Conservation (phyloP, 1,284 basidiomycete species). For the Coriolopsis trogii region DNA sequence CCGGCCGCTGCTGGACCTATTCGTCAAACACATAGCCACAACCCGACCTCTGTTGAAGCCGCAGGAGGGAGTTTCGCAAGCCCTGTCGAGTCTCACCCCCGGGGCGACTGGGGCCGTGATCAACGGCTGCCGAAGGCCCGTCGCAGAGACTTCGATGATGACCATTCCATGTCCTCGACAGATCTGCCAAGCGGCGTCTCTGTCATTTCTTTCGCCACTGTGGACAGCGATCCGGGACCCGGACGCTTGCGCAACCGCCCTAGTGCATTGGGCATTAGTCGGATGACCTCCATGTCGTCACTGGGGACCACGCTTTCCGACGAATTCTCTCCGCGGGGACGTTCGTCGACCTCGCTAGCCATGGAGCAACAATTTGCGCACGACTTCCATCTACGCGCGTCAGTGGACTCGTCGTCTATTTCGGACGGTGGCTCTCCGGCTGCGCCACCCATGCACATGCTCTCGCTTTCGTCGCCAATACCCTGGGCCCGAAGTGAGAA, state of each 20-base stretch:
- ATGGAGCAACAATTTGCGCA: conserved; percentile 79
- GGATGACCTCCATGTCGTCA: conserved; percentile 78
- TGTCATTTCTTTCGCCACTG: conserved; percentile 75
- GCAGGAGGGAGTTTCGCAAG: conserved; percentile 59
- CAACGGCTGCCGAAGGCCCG: conserved; percentile 78
- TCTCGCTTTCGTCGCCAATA: conserved; percentile 67
- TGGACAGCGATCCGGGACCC: conserved; percentile 84
- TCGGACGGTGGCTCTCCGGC: conserved; percentile 61
- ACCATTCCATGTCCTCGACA: conserved; percentile 88
- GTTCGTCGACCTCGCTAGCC: conserved; percentile 83
- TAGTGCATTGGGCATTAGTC: conserved; percentile 63
- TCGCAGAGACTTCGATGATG: conserved; percentile 83
- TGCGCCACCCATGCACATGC: conserved; percentile 68
- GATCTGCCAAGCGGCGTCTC: conserved; percentile 80
- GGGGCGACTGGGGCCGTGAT: conserved; percentile 53
- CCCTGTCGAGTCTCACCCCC: conserved; percentile 38
- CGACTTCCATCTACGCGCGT: conserved; percentile 76
- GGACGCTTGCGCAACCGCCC: conserved; percentile 62
- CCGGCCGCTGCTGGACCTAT: conserved; percentile 56
- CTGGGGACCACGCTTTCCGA: conserved; percentile 68
- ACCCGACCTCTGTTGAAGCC: conserved; percentile 55
- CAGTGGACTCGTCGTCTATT: conserved; percentile 63
- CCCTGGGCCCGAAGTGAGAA: conserved; percentile 35
- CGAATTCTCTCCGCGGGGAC: conserved; percentile 72
- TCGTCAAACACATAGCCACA: conserved; percentile 53